Percentiles rank a stretch among this genome's conserved stretches.
These are phyloP conservation scores for Aspergillus saccharolyticus DNA, from an alignment of 495 filamentous ascomycete genomes.

Conservation along the genomic window DNA sequence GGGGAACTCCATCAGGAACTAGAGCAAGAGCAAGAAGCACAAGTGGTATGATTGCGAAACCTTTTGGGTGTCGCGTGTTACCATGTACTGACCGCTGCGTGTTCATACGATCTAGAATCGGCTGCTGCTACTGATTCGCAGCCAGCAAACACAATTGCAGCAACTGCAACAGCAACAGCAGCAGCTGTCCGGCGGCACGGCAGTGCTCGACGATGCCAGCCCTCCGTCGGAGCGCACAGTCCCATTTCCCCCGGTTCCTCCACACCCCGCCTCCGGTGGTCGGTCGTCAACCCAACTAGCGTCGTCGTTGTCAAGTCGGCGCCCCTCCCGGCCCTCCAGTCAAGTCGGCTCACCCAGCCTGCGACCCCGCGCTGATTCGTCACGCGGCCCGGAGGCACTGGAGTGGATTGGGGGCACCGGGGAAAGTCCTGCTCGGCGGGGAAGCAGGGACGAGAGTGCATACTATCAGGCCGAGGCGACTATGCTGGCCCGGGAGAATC, in stretches of 20 bases:
- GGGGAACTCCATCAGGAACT: conserved; percentile 96
- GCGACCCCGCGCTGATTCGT: conserved; percentile 27
- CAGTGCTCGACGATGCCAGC: conserved; percentile 58
- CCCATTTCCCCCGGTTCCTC: conserved; percentile 42
- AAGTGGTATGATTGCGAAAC: conserved; percentile 57
- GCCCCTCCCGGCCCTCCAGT: conserved; percentile 39
- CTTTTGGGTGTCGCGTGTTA: background rate
- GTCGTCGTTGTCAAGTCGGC: conserved; percentile 47
- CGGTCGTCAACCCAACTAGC: conserved; percentile 31
- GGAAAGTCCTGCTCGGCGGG: conserved; percentile 30
- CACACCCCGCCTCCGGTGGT: conserved; percentile 25
- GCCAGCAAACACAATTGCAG: conserved; percentile 78
- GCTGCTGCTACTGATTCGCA: conserved; percentile 81
- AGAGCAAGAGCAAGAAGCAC: conserved; percentile 91
- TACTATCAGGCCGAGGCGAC: conserved; percentile 92
- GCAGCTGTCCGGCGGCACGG: conserved; percentile 4
- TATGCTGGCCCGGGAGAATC: conserved; percentile 83
- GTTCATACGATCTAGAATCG: conserved; percentile 63
- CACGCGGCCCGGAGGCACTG: conserved; percentile 22
- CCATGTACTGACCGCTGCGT: background rate
- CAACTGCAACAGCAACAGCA: conserved; percentile 50
- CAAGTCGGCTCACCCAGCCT: conserved; percentile 35
- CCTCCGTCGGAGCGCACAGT: conserved; percentile 60
- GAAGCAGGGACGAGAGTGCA: conserved; percentile 69
- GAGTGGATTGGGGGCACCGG: conserved; percentile 28